A percentile compares a stretch with the other conserved stretches of the same genome.
Evolutionary conservation across 805 yeast species (phyloP).

Genomic region (Cyberlindnera americana): DNA sequence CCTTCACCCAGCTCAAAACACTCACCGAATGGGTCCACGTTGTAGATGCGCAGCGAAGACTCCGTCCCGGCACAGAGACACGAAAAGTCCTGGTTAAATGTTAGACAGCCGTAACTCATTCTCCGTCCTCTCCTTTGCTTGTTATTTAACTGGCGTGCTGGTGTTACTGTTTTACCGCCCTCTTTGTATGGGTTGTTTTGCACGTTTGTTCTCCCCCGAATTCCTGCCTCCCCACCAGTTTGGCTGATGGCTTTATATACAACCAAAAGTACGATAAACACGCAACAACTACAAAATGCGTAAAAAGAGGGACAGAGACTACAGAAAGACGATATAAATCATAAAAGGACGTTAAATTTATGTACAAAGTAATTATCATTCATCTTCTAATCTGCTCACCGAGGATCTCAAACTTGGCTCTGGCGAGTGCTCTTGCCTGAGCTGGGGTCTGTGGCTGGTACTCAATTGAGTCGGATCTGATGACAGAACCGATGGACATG

Average conservation of each 20-base stretch:
- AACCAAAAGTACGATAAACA: no score
- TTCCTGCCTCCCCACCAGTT: no score
- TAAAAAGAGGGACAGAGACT: background rate
- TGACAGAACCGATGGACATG: slow-evolving; percentile 94
- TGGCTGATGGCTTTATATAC: no score
- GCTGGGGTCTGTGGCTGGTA: slow-evolving; percentile 30
- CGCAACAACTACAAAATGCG: no score
- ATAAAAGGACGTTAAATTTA: background rate
- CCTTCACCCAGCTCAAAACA: slow-evolving; percentile 50
- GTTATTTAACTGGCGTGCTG: no score
- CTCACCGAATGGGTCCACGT: slow-evolving; percentile 83
- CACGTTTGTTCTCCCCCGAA: no score
- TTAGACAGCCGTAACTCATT: slow-evolving; percentile 4
- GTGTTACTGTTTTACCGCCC: no score
- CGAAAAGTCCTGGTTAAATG: slow-evolving; percentile 75
- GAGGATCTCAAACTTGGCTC: slow-evolving; percentile 37
- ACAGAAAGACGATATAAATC: background rate
- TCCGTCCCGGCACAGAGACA: slow-evolving; percentile 72
- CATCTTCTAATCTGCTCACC: slow-evolving; percentile 25
- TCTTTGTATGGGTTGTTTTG: no score
- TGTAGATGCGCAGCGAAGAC: slow-evolving; percentile 67
- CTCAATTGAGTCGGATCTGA: slow-evolving; percentile 59
- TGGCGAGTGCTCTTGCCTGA: slow-evolving; percentile 38
- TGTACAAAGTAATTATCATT: background rate
- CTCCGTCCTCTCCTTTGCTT: no score